A percentile compares a stretch with the other conserved stretches of the same genome.
These are phyloP conservation scores for Hordeum pubiflorum DNA, from an alignment of 202 grass and related monocot species.

Conservation along the genomic window DNA sequence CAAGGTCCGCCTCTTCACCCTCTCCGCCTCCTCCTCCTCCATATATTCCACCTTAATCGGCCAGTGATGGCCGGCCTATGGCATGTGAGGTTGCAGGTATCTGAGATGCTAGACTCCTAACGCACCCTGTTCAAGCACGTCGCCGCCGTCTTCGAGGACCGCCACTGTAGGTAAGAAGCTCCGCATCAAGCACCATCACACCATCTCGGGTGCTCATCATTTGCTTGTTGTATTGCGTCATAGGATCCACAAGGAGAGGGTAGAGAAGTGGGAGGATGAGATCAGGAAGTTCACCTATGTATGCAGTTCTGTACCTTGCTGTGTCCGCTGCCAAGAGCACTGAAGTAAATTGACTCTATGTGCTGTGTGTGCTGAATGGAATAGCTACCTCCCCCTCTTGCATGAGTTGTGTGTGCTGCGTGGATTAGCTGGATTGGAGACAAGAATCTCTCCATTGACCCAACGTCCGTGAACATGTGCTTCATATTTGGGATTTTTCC, in stretches of 20 bases:
- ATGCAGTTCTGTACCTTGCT: too few relatives aligned
- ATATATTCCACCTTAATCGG: background rate
- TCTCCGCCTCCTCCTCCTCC: background rate
- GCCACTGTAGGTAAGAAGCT: constrained; percentile 50
- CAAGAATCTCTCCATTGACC: too few relatives aligned
- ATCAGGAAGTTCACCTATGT: background rate
- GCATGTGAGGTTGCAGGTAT: constrained; percentile 22
- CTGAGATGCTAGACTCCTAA: constrained; percentile 66
- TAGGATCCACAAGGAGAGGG: constrained; percentile 72
- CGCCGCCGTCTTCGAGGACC: constrained; percentile 70
- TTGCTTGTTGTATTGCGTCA: background rate
- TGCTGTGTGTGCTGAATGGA: too few relatives aligned
- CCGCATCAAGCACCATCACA: background rate
- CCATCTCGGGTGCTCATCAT: background rate
- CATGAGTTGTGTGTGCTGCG: too few relatives aligned
- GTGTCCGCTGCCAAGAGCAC: too few relatives aligned
- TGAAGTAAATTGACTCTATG: too few relatives aligned
- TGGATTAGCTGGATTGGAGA: too few relatives aligned
- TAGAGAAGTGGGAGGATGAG: constrained; percentile 79
- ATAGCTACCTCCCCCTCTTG: too few relatives aligned
- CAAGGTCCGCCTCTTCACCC: constrained; percentile 31
- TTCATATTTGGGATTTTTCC: too few relatives aligned
- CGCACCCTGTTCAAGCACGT: constrained; percentile 75
- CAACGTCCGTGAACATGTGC: too few relatives aligned
- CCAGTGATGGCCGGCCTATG: background rate